phyloP scores from a whole-genome alignment of 108 stramenopile species.

The Cylindrotheca fusiformis region DNA sequence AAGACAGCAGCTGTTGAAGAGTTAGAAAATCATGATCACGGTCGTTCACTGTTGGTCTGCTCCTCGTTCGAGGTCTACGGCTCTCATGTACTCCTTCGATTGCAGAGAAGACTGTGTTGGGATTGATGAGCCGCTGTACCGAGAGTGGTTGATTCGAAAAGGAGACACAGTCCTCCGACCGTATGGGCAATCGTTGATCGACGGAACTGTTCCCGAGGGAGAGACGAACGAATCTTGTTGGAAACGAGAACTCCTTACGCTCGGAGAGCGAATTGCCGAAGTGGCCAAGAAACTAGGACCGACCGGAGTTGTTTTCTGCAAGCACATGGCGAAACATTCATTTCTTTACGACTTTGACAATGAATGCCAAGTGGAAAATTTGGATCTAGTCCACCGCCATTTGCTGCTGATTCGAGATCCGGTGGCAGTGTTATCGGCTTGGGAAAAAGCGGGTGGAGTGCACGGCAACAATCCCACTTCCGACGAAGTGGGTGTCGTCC shows the following conservation, averaged over 20 bases:
- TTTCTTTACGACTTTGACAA: conserved; percentile 63
- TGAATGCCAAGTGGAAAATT: conserved; percentile 36
- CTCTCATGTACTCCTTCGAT: conserved; percentile 90
- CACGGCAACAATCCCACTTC: conserved; percentile 64
- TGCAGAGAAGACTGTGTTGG: conserved; percentile 66
- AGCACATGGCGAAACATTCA: conserved; percentile 92
- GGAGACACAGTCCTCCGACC: conserved; percentile 58
- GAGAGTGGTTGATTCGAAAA: conserved; percentile 66
- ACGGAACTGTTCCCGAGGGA: conserved; percentile 43
- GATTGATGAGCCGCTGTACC: conserved; percentile 81
- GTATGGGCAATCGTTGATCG: conserved; percentile 61
- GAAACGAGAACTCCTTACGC: conserved; percentile 48
- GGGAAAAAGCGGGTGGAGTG: conserved; percentile 52
- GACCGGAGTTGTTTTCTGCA: conserved; percentile 72
- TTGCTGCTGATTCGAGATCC: conserved; percentile 70
- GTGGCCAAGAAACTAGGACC: conserved; percentile 33
- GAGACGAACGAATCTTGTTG: conserved; percentile 35
- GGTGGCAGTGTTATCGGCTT: conserved; percentile 56
- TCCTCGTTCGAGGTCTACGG: conserved; percentile 88
- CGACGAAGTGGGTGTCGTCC: conserved; percentile 81
- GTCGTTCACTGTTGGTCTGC: conserved; percentile 92
- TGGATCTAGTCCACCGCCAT: conserved; percentile 59
- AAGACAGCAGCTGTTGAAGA: no score
- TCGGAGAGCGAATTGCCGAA: conserved; percentile 55
- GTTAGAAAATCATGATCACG: conserved; percentile 42